Evolutionary conservation across 805 yeast genomes (phyloP).

Genomic region (Metschnikowia anglica): DNA sequence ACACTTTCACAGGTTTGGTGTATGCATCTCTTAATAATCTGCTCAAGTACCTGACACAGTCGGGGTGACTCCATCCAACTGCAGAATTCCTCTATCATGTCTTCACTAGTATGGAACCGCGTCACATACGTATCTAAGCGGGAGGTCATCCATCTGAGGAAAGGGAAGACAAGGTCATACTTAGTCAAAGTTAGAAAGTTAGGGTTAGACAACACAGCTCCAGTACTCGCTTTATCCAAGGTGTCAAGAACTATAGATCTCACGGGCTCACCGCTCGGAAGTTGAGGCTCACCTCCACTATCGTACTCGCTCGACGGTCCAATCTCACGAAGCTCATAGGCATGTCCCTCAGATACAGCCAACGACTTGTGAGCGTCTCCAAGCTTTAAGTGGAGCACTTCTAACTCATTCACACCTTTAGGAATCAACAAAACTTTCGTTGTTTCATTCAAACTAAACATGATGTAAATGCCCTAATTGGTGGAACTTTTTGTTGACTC

Average conservation of each 20-base stretch:
- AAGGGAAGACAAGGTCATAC: constrained; percentile 15
- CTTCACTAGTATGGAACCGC: constrained; percentile 17
- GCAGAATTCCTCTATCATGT: constrained; percentile 13
- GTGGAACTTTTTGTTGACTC: background rate
- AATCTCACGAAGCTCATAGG: constrained; percentile 19
- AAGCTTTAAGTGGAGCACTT: constrained; percentile 4
- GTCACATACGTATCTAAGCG: constrained; percentile 4
- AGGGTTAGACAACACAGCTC: constrained; percentile 16
- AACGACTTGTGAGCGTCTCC: constrained; percentile 9
- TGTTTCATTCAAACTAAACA: constrained; percentile 6
- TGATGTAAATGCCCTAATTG: background rate
- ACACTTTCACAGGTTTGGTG: constrained; percentile 31
- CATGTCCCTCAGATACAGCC: constrained; percentile 7
- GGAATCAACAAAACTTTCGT: constrained; percentile 18
- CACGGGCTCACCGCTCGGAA: constrained; percentile 21
- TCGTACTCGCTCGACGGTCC: constrained; percentile 17
- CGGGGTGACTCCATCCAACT: constrained; percentile 1
- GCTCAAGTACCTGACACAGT: constrained; percentile 2
- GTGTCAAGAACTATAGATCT: constrained; percentile 17
- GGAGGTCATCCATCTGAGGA: constrained; percentile 12
- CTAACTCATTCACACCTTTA: background rate
- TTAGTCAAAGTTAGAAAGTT: constrained; percentile 10
- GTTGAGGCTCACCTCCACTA: constrained; percentile 16
- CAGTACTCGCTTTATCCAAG: background rate
- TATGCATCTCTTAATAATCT: constrained; percentile 5